Evolutionary conservation across 805 yeast species (phyloP), one percentile per base, ranked within the genome.

Genomic region (Lachancea dasiensis): DNA sequence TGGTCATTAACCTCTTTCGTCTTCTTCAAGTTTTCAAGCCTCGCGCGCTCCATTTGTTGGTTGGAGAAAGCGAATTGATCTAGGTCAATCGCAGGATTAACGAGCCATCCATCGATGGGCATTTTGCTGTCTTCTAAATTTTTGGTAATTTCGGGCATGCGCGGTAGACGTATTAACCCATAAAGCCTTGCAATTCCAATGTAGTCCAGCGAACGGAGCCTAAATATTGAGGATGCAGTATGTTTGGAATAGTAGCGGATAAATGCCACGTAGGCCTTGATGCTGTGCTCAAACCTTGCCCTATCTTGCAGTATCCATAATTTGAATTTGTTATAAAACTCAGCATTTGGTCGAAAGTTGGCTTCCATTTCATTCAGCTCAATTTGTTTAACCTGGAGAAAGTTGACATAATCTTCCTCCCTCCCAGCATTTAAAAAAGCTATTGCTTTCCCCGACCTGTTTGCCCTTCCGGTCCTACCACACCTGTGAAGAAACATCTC

Each of bases 391-490:
- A 92, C 90, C 17, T 68, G 69, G 79, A 92, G 72, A 49, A 90
- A 86, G 16, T 79, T 85, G 13, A 89, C 68, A 53, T 76, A 92
- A 39, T 81, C 90, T 48, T 78, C 82, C 54, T 92, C 98, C 38
- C 84, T 70, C 5, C 86, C 90, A 33, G 70, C 70, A 44, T 74
- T 79, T 27, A 92, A 61, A 61, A 92, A 70, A 1, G 85, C 77
- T 3, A 86, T 66, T 0, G 95, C 95, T 41, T 70, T 73, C 2
- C 98, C 98, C 4, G 70, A 69, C 44, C 77, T 76, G 42, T 90
- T 89, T 0, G 97, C 97, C 44, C 98, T 68, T 0, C 95, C 98
- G 0, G 98, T 86, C 53, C 98, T 73, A 16, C 98, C 98, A 61
- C 90, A 84, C 56, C 98, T 73, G 59, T 92, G 98, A 29, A 90